phyloP scores from a whole-genome alignment of 1,284 basidiomycete species.

The Agaricales sp. region DNA sequence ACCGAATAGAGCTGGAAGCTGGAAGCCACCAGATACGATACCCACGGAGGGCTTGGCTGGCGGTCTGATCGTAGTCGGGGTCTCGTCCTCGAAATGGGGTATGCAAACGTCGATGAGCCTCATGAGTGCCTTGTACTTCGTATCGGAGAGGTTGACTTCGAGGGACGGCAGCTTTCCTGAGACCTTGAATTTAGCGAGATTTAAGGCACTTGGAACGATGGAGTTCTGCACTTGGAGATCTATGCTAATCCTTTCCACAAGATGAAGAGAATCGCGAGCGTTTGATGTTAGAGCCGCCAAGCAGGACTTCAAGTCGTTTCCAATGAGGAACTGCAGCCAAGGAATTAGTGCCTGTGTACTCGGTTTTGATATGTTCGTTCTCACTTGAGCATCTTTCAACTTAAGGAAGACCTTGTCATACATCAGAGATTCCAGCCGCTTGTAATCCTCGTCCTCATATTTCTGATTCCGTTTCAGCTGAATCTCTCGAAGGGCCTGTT shows the following conservation, averaged over 20 bases:
- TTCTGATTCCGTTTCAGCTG: constrained; percentile 80
- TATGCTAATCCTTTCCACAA: constrained; percentile 91
- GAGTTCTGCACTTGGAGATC: constrained; percentile 89
- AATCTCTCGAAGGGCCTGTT: constrained; percentile 72
- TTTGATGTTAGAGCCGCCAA: constrained; percentile 63
- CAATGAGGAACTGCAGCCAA: constrained; percentile 72
- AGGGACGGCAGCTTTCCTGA: constrained; percentile 85
- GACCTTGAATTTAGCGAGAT: constrained; percentile 86
- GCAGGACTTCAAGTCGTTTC: constrained; percentile 77
- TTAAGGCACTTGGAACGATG: constrained; percentile 83
- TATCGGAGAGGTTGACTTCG: constrained; percentile 91
- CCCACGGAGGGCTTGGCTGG: constrained; percentile 17
- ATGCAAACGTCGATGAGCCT: constrained; percentile 87
- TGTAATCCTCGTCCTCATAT: constrained; percentile 88
- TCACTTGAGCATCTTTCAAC: constrained; percentile 84
- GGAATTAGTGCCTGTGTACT: background rate
- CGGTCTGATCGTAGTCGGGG: constrained; percentile 13
- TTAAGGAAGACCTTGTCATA: constrained; percentile 89
- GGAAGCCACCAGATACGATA: constrained; percentile 29
- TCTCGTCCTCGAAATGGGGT: constrained; percentile 68
- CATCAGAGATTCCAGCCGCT: constrained; percentile 87
- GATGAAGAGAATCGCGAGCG: constrained; percentile 61
- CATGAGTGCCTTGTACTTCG: constrained; percentile 94
- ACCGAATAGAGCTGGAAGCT: constrained; percentile 47
- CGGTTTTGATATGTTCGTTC: constrained; percentile 11